Base-by-base conservation (phyloP, 2,329 filamentous ascomycete species). In the Colletotrichum liriopes region DNA sequence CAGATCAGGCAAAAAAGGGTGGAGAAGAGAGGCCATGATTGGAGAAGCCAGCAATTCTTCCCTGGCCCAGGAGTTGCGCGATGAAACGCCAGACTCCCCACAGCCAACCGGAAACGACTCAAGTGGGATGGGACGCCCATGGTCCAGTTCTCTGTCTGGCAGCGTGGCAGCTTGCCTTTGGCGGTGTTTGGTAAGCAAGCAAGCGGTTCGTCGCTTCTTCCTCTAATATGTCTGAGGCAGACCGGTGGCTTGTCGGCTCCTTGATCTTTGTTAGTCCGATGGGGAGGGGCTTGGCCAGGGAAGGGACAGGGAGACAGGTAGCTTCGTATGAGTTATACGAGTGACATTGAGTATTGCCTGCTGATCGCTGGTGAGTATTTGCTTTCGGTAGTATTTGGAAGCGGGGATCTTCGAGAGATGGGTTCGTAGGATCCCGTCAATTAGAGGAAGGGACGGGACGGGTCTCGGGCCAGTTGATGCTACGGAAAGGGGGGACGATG, bases 11-110 rank as follows among this genome's bases (percentile, higher is more conserved):
- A 52, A 47, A n/a, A 43, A 60, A 45, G 39, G 52, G 59, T 69
- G 65, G 65, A 23, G 59, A 64, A 69, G 43, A 52, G 39, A 18
- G 35, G 29, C 8, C 18, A 43, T 68, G 65, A 72, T 72, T 72
- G 65, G 65, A 64, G 58, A 59, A 59, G 37, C 59, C 69, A 37
- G n/a, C 29, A 49, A 54, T 69, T 59, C 45, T 72, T 59, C 59
- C 47, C 59, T 64, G 59, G 29, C 65, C 56, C 23, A 37, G 58
- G 47, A 60, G 51, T 54, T 54, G 65, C 59, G 65, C 65, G 69
- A 69, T 72, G 69, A 72, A 72, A 72, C 69, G 69, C 63, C 65
- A 45, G 63, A 26, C 35, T 54, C 23, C 35, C 60, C 35, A n/a
- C 32, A 20, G 45, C 59, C 59, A 62, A 60, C 56, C 26, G 41